Evolutionary conservation across 2,329 filamentous ascomycete species (phyloP).

Genomic region (Herpotrichia juniperi): DNA sequence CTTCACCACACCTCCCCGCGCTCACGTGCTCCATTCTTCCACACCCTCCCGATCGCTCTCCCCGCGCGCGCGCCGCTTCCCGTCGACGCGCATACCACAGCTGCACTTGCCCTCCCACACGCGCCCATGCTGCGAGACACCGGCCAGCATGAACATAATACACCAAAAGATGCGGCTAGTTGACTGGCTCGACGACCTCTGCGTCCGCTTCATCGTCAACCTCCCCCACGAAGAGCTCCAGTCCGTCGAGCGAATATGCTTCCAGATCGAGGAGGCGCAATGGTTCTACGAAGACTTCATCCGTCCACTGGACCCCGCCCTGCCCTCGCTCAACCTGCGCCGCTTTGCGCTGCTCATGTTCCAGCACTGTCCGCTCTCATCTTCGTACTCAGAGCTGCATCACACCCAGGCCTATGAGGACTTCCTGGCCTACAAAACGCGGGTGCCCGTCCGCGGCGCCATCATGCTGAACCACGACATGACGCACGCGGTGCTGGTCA

Average conservation of each 20-base stretch:
- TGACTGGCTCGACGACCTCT: slow-evolving; percentile 98
- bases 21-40: slow-evolving; percentile 18
- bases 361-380: slow-evolving; percentile 88
- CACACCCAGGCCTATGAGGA: slow-evolving; percentile 86
- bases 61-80: slow-evolving; percentile 10
- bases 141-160: slow-evolving; percentile 66
- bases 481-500: slow-evolving; percentile 91
- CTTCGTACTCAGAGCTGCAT: slow-evolving; percentile 76
- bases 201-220: slow-evolving; percentile 98
- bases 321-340: slow-evolving; percentile 85
- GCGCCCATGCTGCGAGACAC: slow-evolving; percentile 62
- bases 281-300: slow-evolving; percentile 99
- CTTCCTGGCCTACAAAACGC: slow-evolving; percentile 92
- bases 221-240: slow-evolving; percentile 88
- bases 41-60: slow-evolving; percentile 7
- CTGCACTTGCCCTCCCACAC: slow-evolving; percentile 11
- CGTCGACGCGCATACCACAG: slow-evolving; percentile 14
- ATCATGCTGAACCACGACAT: slow-evolving; percentile 93
- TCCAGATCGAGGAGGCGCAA: slow-evolving; percentile 98
- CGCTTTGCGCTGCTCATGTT: slow-evolving; percentile 91
- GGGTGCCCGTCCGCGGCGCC: slow-evolving; percentile 90
- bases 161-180: slow-evolving; percentile 82
- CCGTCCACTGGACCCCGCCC: slow-evolving; percentile 80
- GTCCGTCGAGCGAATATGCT: slow-evolving; percentile 92
- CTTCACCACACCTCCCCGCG: slow-evolving; percentile 4